These are phyloP conservation scores for Magnolia officinalis DNA, from an alignment of 164 flowering plant genomes.

Conservation along the genomic window DNA sequence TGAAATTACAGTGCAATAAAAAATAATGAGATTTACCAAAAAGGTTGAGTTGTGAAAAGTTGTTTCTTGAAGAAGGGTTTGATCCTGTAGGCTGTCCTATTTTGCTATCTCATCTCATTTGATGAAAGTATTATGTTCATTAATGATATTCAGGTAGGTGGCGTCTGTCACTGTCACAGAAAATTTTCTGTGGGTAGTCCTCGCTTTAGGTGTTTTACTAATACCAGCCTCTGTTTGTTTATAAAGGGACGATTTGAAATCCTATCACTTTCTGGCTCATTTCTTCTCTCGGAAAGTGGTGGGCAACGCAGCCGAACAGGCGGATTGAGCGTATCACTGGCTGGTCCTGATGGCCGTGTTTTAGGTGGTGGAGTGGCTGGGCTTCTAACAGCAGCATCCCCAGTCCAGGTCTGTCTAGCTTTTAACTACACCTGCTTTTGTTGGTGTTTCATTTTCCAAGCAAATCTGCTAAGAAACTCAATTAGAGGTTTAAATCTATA, in stretches of 20 bases:
- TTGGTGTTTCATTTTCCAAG: neutral
- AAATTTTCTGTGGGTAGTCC: neutral
- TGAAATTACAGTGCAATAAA: too few species aligned
- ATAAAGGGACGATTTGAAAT: slow-evolving; percentile 88
- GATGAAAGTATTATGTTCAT: too few species aligned
- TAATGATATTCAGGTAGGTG: too few species aligned
- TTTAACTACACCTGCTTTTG: neutral
- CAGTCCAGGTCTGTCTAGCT: slow-evolving; percentile 62
- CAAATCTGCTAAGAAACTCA: neutral
- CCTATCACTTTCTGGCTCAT: slow-evolving; percentile 83
- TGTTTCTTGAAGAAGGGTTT: too few species aligned
- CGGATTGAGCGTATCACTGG: slow-evolving; percentile 72
- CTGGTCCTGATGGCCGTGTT: slow-evolving; percentile 91
- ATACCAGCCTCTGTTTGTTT: slow-evolving; percentile 1
- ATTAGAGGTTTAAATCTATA: neutral
- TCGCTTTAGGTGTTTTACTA: neutral
- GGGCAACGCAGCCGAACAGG: slow-evolving; percentile 83
- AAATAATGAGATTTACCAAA: too few species aligned
- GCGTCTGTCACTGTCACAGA: too few species aligned
- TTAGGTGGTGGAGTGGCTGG: slow-evolving; percentile 93
- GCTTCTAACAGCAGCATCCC: slow-evolving; percentile 76
- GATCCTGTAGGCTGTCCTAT: neutral
- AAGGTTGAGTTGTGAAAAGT: too few species aligned
- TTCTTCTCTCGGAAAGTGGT: slow-evolving; percentile 60
- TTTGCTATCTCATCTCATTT: neutral